phyloP scores from a whole-genome alignment of 768 basidiomycete species.

The Tephrocybe sp. region DNA sequence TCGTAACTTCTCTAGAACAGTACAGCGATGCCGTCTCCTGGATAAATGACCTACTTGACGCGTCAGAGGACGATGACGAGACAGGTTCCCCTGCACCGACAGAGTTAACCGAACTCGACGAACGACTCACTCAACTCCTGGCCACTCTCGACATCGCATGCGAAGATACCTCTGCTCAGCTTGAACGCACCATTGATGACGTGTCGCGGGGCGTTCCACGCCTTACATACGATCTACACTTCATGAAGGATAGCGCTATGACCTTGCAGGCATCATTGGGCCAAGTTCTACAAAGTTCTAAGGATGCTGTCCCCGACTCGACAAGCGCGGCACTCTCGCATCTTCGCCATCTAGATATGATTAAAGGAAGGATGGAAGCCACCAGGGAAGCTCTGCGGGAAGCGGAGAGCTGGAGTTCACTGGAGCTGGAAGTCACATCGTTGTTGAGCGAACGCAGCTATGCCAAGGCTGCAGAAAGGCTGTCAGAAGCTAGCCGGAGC shows the following conservation, averaged over 20 bases:
- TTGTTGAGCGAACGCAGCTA: constrained; percentile 80
- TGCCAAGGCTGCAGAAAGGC: constrained; percentile 86
- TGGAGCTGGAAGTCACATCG: constrained; percentile 89
- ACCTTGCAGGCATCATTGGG: constrained; percentile 69
- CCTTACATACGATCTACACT: constrained; percentile 93
- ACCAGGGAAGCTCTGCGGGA: constrained; percentile 88
- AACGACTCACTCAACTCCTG: constrained; percentile 72
- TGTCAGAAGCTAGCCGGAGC: constrained; percentile 85
- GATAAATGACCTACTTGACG: constrained; percentile 65
- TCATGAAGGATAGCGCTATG: constrained; percentile 91
- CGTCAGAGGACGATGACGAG: constrained; percentile 29
- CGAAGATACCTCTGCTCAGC: constrained; percentile 82
- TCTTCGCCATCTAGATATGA: constrained; percentile 77
- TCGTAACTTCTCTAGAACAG: constrained; percentile 56
- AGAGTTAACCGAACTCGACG: constrained; percentile 63
- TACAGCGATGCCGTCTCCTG: constrained; percentile 65
- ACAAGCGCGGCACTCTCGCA: constrained; percentile 72
- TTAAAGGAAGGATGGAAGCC: constrained; percentile 86
- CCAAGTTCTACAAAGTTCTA: constrained; percentile 57
- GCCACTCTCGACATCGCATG: constrained; percentile 83
- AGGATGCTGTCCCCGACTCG: constrained; percentile 48
- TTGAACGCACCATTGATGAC: constrained; percentile 91
- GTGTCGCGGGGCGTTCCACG: constrained; percentile 90
- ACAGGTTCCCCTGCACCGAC: constrained; percentile 20
- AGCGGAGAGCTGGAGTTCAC: constrained; percentile 94